Percentiles rank a stretch among this genome's conserved stretches.
These are phyloP conservation scores for Fraxinus xanthoxyloides DNA, from an alignment of 305 asterid species.

Conservation along the genomic window DNA sequence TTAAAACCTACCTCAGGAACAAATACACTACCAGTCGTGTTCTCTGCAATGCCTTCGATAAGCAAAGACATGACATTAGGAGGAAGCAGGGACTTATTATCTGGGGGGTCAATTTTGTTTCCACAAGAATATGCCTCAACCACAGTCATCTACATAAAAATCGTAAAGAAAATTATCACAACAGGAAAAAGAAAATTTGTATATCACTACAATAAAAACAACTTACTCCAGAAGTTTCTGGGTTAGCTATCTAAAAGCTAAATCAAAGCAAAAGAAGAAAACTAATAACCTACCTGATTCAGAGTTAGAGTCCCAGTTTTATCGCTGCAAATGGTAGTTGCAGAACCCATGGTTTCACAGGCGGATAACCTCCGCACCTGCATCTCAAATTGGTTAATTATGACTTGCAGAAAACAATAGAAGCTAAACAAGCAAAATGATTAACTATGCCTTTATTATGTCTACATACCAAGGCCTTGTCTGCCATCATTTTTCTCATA, in stretches of 20 bases:
- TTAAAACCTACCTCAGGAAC: conserved; percentile 68
- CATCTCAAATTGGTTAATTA: conserved; percentile 23
- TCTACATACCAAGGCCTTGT: conserved; percentile 86
- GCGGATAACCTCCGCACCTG: conserved; percentile 99
- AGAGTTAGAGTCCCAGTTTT: conserved; percentile 96
- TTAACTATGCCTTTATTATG: conserved; percentile 11
- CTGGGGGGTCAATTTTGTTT: conserved; percentile 56
- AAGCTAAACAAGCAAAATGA: neutral
- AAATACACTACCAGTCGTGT: conserved; percentile 89
- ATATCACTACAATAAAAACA: conserved; percentile 23
- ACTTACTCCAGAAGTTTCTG: neutral
- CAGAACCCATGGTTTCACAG: conserved; percentile 99
- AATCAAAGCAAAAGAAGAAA: conserved; percentile 20
- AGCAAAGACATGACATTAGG: conserved; percentile 51
- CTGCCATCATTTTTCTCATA: conserved; percentile 99
- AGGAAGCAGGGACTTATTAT: conserved; percentile 56
- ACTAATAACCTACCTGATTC: conserved; percentile 57
- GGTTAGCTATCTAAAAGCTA: neutral
- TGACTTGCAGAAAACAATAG: conserved; percentile 7
- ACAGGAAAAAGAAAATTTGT: conserved; percentile 7
- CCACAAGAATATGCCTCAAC: conserved; percentile 72
- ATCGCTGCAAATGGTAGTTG: conserved; percentile 96
- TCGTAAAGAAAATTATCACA: conserved; percentile 13
- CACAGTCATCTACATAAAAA: conserved; percentile 71
- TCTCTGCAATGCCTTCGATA: conserved; percentile 80